phyloP scores from a whole-genome alignment of 805 yeast species.

The Grigorovia transvaalensis region DNA sequence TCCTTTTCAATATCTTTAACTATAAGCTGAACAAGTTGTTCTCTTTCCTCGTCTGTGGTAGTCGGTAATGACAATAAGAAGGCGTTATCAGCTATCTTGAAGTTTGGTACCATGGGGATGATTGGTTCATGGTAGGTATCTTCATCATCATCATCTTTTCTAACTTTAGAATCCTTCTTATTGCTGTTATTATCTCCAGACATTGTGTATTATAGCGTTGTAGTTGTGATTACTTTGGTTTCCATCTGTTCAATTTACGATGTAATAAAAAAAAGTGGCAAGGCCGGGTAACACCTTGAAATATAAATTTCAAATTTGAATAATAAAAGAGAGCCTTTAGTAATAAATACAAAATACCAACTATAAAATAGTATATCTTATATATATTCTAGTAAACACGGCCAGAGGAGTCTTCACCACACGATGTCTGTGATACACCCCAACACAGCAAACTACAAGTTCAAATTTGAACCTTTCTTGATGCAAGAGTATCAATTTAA shows the following conservation, averaged over 20 bases:
- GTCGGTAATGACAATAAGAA: constrained; percentile 43
- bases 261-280: neutral
- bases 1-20: constrained; percentile 37
- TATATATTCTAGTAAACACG: neutral
- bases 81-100: constrained; percentile 68
- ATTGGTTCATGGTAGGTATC: constrained; percentile 18
- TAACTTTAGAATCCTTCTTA: neutral
- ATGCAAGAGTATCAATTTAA: constrained; percentile 73
- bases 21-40: constrained; percentile 34
- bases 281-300: neutral
- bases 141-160: constrained; percentile 14
- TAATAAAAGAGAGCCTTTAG: neutral
- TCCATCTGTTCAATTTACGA: too few species aligned
- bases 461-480: constrained; percentile 75
- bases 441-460: constrained; percentile 32
- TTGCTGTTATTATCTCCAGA: neutral
- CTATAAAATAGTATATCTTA: neutral
- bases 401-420: neutral
- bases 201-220: neutral
- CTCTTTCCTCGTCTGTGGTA: constrained; percentile 4
- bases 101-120: constrained; percentile 58
- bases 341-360: neutral
- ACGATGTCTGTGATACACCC: constrained; percentile 33
- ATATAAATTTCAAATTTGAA: too few species aligned
- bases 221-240: neutral